Evolutionary conservation across 257 asterid genomes (phyloP).

Genomic region (Phtheirospermum japonicum): DNA sequence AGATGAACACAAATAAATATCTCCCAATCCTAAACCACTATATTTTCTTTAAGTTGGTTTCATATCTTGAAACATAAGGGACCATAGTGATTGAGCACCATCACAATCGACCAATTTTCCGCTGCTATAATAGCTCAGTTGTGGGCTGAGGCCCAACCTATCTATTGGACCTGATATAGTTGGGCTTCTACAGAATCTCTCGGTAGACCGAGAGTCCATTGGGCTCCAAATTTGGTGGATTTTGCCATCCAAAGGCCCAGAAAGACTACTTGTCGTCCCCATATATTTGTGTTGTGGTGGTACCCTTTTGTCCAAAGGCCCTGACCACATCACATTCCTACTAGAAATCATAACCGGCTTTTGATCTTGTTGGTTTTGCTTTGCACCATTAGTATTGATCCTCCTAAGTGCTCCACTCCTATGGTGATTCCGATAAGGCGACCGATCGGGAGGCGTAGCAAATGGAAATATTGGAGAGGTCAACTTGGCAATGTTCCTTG

Average conservation of each 20-base stretch:
- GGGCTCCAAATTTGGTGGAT: constrained; percentile 42
- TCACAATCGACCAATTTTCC: constrained; percentile 36
- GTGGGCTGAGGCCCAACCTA: constrained; percentile 57
- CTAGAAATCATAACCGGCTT: constrained; percentile 22
- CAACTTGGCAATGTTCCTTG: constrained; percentile 44
- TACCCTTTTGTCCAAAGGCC: constrained; percentile 40
- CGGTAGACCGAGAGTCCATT: constrained; percentile 31
- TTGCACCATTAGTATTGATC: constrained; percentile 26
- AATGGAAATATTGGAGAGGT: constrained; percentile 26
- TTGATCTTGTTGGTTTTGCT: constrained; percentile 24
- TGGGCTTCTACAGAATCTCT: constrained; percentile 41
- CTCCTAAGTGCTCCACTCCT: constrained; percentile 45
- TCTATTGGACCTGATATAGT: constrained; percentile 55
- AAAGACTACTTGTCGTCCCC: constrained; percentile 32
- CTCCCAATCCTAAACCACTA: background rate
- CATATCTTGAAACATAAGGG: constrained; percentile 83
- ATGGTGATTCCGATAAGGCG: constrained; percentile 39
- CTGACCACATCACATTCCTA: constrained; percentile 52
- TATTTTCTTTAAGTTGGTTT: constrained; percentile 65
- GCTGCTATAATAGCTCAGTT: constrained; percentile 33
- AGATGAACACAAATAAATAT: no score
- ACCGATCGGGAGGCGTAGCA: constrained; percentile 22
- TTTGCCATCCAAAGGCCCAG: constrained; percentile 56
- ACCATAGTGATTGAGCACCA: constrained; percentile 66
- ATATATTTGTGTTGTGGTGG: constrained; percentile 31